Evolutionary conservation across 768 basidiomycete species (phyloP), one percentile per base, ranked within the genome.

Genomic region (Boletus huronensis): DNA sequence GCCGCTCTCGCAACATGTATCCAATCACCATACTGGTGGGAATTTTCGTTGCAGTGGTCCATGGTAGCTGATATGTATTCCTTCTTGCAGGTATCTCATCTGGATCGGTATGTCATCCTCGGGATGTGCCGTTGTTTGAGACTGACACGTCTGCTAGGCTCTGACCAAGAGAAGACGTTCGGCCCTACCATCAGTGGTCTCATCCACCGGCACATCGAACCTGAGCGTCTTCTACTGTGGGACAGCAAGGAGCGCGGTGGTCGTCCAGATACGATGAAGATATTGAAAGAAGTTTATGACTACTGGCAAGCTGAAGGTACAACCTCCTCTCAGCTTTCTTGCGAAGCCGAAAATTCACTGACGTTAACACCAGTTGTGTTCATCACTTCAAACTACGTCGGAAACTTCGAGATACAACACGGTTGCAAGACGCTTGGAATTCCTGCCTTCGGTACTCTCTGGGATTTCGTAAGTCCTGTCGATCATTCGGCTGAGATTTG

Each of bases 81-180:
- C 52, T 28, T 14, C 21, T 41, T 41, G 38, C 58, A 87, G 86
- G 86, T 88, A 81, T 68, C 78, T 89, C 55, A 89, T 90, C 60
- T 90, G 88, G 88, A 88, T 88, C 61, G 82, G 81, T 80, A 67
- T 59, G 75, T 60, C 25, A 44, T 31, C 41, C 17, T 34, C 4
- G 19, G 17, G 41, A 42, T 47, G 38, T n/a, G 17, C 53, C 8
- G 7, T 52, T 25, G 36, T 45, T 52, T 29, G 57, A 40, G 35
- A 36, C 55, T 64, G 8, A 64, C 48, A 35, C 47, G 6, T 54
- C n/a, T 63, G 36, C 50, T 60, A 82, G 87, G 87, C 49, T 88
- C 86, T 52, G 87, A 90, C 64, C 88, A 90, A 70, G 87, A 88
- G 69, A 88, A 85, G 72, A 90, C 88, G 2, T 91, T 92, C 61